Percentiles rank a stretch among this genome's conserved stretches.
Conservation (phyloP, 768 basidiomycete genomes). For the Rhodotorula kratochvilovae region DNA sequence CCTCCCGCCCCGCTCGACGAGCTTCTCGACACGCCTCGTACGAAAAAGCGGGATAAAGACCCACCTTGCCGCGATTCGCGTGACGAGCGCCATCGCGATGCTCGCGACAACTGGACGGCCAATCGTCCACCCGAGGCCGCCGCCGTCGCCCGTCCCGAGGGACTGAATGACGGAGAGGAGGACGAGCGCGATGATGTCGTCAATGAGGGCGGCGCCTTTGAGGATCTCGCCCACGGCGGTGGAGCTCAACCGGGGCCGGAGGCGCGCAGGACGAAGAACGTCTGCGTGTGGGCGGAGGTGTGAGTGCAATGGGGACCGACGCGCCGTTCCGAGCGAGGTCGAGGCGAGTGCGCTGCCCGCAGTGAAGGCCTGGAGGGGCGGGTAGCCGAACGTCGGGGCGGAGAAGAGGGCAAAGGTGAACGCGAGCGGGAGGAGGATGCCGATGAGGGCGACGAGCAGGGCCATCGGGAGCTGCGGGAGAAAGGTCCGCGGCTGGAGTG, state of each 20-base stretch:
- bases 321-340: slow-evolving; percentile 60
- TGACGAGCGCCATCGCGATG: slow-evolving; percentile 53
- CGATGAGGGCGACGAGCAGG: slow-evolving; percentile 45
- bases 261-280: slow-evolving; percentile 56
- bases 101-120: slow-evolving; percentile 59
- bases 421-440: slow-evolving; percentile 53
- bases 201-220: slow-evolving; percentile 61
- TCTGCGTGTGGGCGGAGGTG: slow-evolving; percentile 37
- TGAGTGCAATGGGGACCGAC: background rate
- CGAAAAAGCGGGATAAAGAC: slow-evolving; percentile 43
- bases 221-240: slow-evolving; percentile 59
- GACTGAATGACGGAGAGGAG: slow-evolving; percentile 56
- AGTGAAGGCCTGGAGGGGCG: slow-evolving; percentile 53
- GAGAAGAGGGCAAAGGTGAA: slow-evolving; percentile 52
- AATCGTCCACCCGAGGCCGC: slow-evolving; percentile 48
- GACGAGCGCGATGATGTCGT: slow-evolving; percentile 63
- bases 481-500: slow-evolving; percentile 54
- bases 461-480: slow-evolving; percentile 55
- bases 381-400: slow-evolving; percentile 6
- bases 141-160: slow-evolving; percentile 1
- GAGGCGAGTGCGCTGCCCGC: slow-evolving; percentile 62
- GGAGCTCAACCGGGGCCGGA: slow-evolving; percentile 48
- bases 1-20: background rate
- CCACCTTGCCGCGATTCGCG: slow-evolving; percentile 48
- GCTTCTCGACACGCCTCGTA: background rate